These are phyloP conservation scores for Bisporella sp. DNA, from an alignment of 2,329 filamentous ascomycete genomes.

Conservation along the genomic window DNA sequence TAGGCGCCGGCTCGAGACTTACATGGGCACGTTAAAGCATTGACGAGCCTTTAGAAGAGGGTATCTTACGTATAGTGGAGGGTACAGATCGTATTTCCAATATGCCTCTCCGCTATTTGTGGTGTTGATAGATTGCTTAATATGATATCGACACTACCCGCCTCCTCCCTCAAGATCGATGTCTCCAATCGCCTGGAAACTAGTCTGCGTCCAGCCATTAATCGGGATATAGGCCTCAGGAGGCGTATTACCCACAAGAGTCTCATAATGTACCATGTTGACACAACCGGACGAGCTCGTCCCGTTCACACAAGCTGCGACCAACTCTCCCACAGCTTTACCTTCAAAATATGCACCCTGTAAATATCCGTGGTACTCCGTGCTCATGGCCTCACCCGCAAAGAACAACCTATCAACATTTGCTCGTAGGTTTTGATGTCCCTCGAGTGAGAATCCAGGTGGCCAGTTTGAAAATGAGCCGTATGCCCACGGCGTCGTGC, in stretches of 20 bases:
- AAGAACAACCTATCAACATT: constrained; percentile 56
- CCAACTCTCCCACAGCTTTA: constrained; percentile 37
- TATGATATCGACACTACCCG: too few species aligned
- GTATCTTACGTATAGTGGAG: too few species aligned
- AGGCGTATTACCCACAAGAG: constrained; percentile 7
- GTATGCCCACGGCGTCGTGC: constrained; percentile 34
- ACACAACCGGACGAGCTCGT: constrained; percentile 10
- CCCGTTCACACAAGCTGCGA: constrained; percentile 32
- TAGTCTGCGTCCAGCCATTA: constrained; percentile 12
- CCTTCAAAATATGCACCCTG: constrained; percentile 57
- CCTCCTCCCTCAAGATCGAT: not conserved
- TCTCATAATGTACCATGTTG: constrained; percentile 4
- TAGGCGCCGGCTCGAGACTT: too few species aligned
- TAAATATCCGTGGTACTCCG: constrained; percentile 58
- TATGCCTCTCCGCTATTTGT: too few species aligned
- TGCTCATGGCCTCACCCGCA: constrained; percentile 56
- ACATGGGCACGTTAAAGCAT: too few species aligned
- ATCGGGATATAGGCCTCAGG: not conserved
- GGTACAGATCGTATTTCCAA: too few species aligned
- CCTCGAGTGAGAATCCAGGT: constrained; percentile 52
- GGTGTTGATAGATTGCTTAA: too few species aligned
- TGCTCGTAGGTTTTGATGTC: constrained; percentile 62
- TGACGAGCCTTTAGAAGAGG: too few species aligned
- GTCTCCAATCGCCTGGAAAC: constrained; percentile 10
- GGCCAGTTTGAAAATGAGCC: constrained; percentile 67